A percentile compares a stretch with the other conserved stretches of the same genome.
Conservation (phyloP, 176 grass and related monocot genomes). For the Raddia distichophylla region DNA sequence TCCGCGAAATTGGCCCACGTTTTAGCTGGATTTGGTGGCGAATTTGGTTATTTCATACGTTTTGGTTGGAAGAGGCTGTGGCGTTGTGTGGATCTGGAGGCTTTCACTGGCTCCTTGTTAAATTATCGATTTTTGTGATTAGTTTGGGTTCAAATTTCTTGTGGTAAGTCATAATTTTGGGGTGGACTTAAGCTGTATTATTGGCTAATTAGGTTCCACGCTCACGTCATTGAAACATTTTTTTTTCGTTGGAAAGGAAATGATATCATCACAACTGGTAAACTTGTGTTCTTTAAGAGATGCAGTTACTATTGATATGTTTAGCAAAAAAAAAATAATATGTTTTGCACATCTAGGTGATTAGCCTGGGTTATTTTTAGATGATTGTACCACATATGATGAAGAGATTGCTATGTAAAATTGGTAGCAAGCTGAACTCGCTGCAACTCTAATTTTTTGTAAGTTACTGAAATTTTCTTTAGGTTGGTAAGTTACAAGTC, state of each 20-base stretch:
- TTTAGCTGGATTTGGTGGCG: not conserved
- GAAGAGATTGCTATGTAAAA: conserved; percentile 8
- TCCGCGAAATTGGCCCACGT: not conserved
- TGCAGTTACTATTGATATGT: not conserved
- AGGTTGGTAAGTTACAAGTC: not conserved
- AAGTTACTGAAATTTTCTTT: not conserved
- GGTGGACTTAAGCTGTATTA: not conserved
- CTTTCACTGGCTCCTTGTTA: not conserved
- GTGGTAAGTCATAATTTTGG: not conserved
- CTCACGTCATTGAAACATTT: not conserved
- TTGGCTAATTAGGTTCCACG: not conserved
- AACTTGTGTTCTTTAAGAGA: not conserved
- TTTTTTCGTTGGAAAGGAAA: not conserved
- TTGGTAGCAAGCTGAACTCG: conserved; percentile 9
- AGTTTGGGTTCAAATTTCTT: not conserved
- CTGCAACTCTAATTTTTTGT: not conserved
- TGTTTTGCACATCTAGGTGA: not conserved
- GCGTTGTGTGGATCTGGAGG: conserved; percentile 17
- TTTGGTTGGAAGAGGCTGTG: not conserved
- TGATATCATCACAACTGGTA: not conserved
- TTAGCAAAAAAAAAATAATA: not conserved
- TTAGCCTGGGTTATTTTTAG: not conserved
- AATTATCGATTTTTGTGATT: not conserved
- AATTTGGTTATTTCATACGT: conserved; percentile 1
- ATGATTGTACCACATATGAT: conserved; percentile 12